phyloP scores from a whole-genome alignment of 129 eudicot genomes.

The Glebionis coronaria region DNA sequence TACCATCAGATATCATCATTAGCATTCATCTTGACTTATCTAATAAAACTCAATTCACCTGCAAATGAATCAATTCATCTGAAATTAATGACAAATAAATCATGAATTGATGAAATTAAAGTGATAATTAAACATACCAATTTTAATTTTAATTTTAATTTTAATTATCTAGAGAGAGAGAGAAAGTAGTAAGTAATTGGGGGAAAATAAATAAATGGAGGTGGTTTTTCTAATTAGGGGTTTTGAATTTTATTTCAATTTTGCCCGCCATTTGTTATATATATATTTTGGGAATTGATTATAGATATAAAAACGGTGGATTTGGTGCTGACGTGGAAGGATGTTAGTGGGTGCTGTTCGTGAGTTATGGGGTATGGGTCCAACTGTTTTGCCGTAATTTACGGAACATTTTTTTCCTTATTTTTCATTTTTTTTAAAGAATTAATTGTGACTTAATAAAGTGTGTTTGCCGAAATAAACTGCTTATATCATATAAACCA shows the following conservation, averaged over 20 bases:
- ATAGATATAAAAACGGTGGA: conserved; percentile 28
- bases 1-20: conserved; percentile 28
- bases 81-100: conserved; percentile 2
- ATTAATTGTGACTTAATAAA: no score
- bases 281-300: not conserved
- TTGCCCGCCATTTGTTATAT: conserved; percentile 59
- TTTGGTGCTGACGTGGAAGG: conserved; percentile 21
- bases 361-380: conserved; percentile 27
- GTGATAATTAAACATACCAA: not conserved
- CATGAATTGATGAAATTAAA: not conserved
- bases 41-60: conserved; percentile 22
- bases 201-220: conserved; percentile 23
- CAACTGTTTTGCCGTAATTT: conserved; percentile 31
- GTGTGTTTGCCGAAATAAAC: no score
- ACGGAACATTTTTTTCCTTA: no score
- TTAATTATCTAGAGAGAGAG: conserved; percentile 2
- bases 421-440: no score
- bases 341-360: conserved; percentile 27
- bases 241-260: conserved; percentile 35
- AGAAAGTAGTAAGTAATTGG: conserved; percentile 26
- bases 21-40: conserved; percentile 24
- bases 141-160: no score
- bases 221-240: conserved; percentile 40
- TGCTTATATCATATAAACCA: no score
- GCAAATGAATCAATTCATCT: conserved; percentile 5